Percentiles rank a stretch among this genome's conserved stretches.
These are phyloP conservation scores for Parmelia sp. DNA, from an alignment of 495 filamentous ascomycete genomes.

Conservation along the genomic window DNA sequence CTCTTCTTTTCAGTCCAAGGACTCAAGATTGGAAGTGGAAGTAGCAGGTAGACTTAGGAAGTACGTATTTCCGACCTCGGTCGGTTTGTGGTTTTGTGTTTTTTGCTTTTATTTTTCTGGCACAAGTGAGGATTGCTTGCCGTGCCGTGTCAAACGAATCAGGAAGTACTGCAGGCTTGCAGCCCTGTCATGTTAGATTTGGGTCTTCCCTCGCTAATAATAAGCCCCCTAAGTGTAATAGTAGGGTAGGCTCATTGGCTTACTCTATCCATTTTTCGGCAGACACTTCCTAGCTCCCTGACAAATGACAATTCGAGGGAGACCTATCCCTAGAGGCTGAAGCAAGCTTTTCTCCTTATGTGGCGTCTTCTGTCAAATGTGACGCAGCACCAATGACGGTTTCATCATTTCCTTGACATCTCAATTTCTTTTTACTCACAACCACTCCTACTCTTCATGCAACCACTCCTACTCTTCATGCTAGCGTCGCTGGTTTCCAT, in stretches of 20 bases:
- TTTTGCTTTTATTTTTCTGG: too few species aligned
- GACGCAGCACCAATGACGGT: background rate
- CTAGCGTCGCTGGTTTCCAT: background rate
- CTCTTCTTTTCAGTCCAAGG: too few species aligned
- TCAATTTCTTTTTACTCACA: background rate
- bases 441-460: background rate
- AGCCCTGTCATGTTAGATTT: background rate
- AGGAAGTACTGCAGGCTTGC: background rate
- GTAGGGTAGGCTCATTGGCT: background rate
- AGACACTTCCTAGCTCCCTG: too few species aligned
- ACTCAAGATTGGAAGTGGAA: too few species aligned
- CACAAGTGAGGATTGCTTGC: background rate
- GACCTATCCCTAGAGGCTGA: background rate
- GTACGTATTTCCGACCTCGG: background rate
- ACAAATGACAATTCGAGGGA: too few species aligned
- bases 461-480: background rate
- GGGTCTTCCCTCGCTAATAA: too few species aligned
- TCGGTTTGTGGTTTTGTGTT: too few species aligned
- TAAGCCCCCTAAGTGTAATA: too few species aligned
- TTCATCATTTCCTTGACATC: background rate
- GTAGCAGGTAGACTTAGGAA: too few species aligned
- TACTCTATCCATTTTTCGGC: background rate
- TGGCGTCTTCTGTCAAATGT: background rate
- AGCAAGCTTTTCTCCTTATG: background rate
- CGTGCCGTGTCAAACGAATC: constrained; percentile 1